Base-by-base conservation (phyloP, 371 early-diverging fungal genomes). In the Rhizomucor miehei region DNA sequence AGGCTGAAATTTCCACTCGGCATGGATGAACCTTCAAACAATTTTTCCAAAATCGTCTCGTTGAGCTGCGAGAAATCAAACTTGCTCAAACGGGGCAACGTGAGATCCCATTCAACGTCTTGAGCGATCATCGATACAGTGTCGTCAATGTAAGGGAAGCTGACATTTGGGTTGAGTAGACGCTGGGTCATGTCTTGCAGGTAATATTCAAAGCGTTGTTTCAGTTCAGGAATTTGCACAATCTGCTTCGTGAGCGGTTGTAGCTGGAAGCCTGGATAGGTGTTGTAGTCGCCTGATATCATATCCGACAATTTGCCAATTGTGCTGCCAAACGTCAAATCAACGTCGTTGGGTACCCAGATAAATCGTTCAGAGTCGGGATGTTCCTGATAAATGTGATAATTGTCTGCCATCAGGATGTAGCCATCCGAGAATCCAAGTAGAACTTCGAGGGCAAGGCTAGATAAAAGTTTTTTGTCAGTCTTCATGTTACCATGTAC, bases 361-460 rank as follows among this genome's bases (percentile, higher is more conserved):
- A 66, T 52, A 21, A 64, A 67, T 1, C 54, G 52, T 1, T 51
- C n/a, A 9, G 43, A 35, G n/a, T 49, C 23, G 0, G 48, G 44
- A 35, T 38, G 48, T 1, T 35, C 34, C 29, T 49, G 56, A 36
- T 67, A 69, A 1, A 72, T 10, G 21, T 66, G 72, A 23, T 60
- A 76, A 24, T 76, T 76, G 39, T 72, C 57, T 25, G 60, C 67
- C 52, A 55, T 60, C 1, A 66, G 21, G n/a, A 60, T 23, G 24
- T 70, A 76, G 10, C 71, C 71, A 46, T 76, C 76, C 11, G 65
- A 47, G 14, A 65, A 72, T 5, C 71, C 76, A 20, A 62, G 19
- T 3, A 70, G 35, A 6, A 70, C 52, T 56, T 76, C 73, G 10
- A 76, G 47, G 8, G 68, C 66, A 52, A 71, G 40, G 6, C 71